These are phyloP conservation scores for Talinum fruticosum DNA, from an alignment of 148 eudicot genomes.

Conservation along the genomic window DNA sequence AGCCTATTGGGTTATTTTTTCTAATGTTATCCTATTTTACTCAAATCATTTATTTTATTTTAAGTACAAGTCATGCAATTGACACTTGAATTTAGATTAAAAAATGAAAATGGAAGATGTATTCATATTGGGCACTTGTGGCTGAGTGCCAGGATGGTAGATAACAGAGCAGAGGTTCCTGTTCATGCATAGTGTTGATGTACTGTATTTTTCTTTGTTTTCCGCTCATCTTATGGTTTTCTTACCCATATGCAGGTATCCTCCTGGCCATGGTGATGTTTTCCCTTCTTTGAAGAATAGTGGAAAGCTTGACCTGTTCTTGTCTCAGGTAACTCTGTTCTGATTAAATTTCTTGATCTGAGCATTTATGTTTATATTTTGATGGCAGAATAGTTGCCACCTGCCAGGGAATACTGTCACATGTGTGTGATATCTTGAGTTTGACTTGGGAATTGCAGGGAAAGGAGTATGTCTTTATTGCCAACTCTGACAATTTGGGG, in stretches of 20 bases:
- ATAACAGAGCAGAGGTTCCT: not conserved
- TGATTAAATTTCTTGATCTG: not conserved
- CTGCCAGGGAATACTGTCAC: slow-evolving; percentile 1
- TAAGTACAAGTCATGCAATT: not conserved
- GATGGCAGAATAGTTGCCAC: not conserved
- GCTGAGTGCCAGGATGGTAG: not conserved
- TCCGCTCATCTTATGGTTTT: slow-evolving; percentile 16
- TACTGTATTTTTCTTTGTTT: not conserved
- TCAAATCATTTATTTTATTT: not conserved
- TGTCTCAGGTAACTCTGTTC: slow-evolving; percentile 61
- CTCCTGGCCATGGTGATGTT: slow-evolving; percentile 99
- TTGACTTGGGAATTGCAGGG: slow-evolving; percentile 51
- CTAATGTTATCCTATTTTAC: not conserved
- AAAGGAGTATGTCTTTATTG: slow-evolving; percentile 90
- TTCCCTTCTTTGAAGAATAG: slow-evolving; percentile 90
- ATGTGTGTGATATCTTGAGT: not conserved
- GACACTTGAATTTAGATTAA: not conserved
- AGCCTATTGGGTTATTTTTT: not conserved
- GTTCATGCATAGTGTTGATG: not conserved
- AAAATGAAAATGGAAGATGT: not conserved
- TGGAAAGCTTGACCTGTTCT: slow-evolving; percentile 84
- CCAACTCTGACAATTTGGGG: slow-evolving; percentile 96
- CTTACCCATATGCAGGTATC: slow-evolving; percentile 61
- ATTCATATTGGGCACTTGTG: not conserved
- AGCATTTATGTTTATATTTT: not conserved